These are phyloP conservation scores for Xerocomellus amylosporus DNA, from an alignment of 768 basidiomycete species.

Conservation along the genomic window DNA sequence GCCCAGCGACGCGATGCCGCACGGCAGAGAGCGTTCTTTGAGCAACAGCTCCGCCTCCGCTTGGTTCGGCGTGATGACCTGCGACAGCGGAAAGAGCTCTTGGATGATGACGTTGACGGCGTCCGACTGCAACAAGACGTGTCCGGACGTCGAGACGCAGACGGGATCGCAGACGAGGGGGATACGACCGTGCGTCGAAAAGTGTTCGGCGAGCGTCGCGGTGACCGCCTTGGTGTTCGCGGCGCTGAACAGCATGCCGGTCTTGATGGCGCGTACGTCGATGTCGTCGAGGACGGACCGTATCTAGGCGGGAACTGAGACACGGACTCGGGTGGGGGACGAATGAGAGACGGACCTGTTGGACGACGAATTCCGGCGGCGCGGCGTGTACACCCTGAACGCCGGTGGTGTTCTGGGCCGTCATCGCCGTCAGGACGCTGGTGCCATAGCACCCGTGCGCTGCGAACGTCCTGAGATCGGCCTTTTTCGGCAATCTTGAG, in stretches of 20 bases:
- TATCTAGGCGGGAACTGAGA: conserved; percentile 45
- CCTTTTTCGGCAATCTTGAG: conserved; percentile 41
- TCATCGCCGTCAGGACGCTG: conserved; percentile 80
- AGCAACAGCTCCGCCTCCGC: conserved; percentile 74
- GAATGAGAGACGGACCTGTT: conserved; percentile 54
- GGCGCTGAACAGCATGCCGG: conserved; percentile 80
- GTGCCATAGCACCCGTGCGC: conserved; percentile 77
- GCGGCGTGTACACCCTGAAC: conserved; percentile 71
- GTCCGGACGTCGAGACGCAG: conserved; percentile 87
- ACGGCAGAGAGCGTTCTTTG: conserved; percentile 31
- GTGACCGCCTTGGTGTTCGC: conserved; percentile 52
- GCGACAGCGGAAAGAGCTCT: conserved; percentile 68
- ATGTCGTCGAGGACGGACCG: conserved; percentile 70
- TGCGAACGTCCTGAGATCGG: conserved; percentile 84
- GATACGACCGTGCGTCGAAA: conserved; percentile 33
- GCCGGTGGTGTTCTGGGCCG: conserved; percentile 85
- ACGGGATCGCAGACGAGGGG: conserved; percentile 86
- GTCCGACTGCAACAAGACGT: conserved; percentile 64
- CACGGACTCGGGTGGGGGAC: neutral
- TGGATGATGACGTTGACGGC: conserved; percentile 59
- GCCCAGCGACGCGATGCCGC: conserved; percentile 43
- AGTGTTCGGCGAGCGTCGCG: conserved; percentile 45
- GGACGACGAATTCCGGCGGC: conserved; percentile 65
- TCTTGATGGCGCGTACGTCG: conserved; percentile 72
- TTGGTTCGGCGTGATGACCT: conserved; percentile 82